Percentiles rank a stretch among this genome's conserved stretches.
These are phyloP conservation scores for Monascus purpureus DNA, from an alignment of 495 filamentous ascomycete genomes.

Conservation along the genomic window DNA sequence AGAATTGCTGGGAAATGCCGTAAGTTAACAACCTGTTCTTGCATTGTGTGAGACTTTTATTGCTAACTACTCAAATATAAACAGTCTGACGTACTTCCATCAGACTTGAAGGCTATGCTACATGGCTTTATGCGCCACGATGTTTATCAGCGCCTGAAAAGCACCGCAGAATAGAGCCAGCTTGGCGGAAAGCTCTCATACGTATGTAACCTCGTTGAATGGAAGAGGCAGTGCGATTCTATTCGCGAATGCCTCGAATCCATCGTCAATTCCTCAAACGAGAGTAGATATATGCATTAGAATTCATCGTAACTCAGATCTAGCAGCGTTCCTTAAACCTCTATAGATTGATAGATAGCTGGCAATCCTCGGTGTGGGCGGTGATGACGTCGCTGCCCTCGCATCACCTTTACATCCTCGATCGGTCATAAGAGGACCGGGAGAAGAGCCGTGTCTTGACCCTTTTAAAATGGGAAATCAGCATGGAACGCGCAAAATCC, in stretches of 20 bases:
- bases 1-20: constrained; percentile 40
- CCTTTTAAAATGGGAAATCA: background rate
- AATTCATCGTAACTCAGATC: no score
- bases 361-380: no score
- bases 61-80: constrained; percentile 6
- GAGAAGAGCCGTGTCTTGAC: background rate
- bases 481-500: no score
- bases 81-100: constrained; percentile 17
- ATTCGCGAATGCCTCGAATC: no score
- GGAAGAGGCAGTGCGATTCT: no score
- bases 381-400: no score
- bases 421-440: constrained; percentile 17
- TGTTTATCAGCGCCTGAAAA: constrained; percentile 11
- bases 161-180: background rate
- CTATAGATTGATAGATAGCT: no score
- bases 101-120: constrained; percentile 11
- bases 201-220: no score
- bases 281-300: no score
- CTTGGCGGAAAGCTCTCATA: no score
- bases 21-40: constrained; percentile 11
- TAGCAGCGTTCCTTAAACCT: background rate
- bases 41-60: background rate
- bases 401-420: no score
- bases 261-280: no score
- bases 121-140: constrained; percentile 16